Base-by-base conservation (phyloP, 768 basidiomycete genomes). In the Mycena crocata region DNA sequence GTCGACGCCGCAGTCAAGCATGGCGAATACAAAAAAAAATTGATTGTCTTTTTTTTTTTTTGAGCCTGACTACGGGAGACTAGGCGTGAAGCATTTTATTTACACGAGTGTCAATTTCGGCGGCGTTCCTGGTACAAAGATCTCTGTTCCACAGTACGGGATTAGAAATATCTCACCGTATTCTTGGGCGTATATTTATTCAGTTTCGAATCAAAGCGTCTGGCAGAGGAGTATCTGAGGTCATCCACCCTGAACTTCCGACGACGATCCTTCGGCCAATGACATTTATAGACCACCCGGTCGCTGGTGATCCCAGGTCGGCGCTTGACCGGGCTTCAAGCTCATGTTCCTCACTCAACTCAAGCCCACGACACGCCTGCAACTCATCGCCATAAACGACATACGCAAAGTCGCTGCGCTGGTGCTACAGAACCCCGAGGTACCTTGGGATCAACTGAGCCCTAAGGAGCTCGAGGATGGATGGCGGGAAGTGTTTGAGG, bases 131-230 rank as follows among this genome's bases (percentile, higher is more conserved):
- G n/a, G 24, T 0, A n/a, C 35, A 10, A 55, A n/a, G n/a, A n/a
- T n/a, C n/a, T n/a, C n/a, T n/a, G n/a, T n/a, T n/a, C n/a, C n/a
- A n/a, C n/a, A n/a, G n/a, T n/a, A n/a, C n/a, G n/a, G 40, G 8
- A 2, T 17, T 15, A 3, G 17, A 19, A 30, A 48, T 9, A 3
- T 14, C 17, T 13, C 12, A 21, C n/a, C 10, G 4, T 2, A 28
- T 14, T 26, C 12, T 24, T 6, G 31, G 26, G 28, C 28, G 31
- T 13, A 14, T 6, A 1, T 35, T 49, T 2, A 19, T n/a, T n/a
- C 50, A 69, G 63, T 48, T 65, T 69, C n/a, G 68, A 69, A 51
- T 60, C 63, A 1, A 69, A 69, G 35, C 68, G 68, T 19, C 32
- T 49, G 0, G 56, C 49, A 1, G 68, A 69, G n/a, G 63, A 55